Percentiles rank a stretch among this genome's conserved stretches.
Conservation (phyloP, 805 yeast species). For the baker's yeast (Saccharomyces cerevisiae) region DNA sequence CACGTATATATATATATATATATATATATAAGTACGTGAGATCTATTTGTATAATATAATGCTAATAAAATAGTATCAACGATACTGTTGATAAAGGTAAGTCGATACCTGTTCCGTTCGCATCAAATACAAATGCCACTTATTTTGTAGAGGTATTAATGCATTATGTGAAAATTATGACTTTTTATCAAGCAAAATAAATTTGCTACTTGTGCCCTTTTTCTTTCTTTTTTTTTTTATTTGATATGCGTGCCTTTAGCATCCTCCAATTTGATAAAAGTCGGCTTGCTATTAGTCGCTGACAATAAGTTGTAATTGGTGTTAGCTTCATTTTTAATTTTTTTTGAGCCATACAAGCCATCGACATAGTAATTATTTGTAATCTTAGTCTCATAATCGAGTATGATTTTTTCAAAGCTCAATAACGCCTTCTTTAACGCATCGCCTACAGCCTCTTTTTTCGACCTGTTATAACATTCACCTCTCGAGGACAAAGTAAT, state of each 20-base stretch:
- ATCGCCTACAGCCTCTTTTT: constrained; percentile 79
- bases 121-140: not conserved
- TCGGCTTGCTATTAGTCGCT: not conserved
- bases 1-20: not conserved
- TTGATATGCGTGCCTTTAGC: not conserved
- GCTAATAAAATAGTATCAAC: not conserved
- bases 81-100: not conserved
- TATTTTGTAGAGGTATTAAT: not conserved
- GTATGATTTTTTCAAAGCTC: constrained; percentile 61
- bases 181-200: not conserved
- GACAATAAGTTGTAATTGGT: not conserved
- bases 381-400: constrained; percentile 30
- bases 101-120: not conserved
- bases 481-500: constrained; percentile 54
- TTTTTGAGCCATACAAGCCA: constrained; percentile 23
- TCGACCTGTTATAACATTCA: constrained; percentile 71
- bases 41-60: not conserved
- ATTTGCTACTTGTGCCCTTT: not conserved
- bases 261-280: not conserved
- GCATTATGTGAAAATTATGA: not conserved
- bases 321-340: constrained; percentile 3
- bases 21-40: not conserved
- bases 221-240: not conserved
- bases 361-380: constrained; percentile 30
- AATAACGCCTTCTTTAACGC: constrained; percentile 73